A percentile compares a stretch with the other conserved stretches of the same genome.
Conservation (phyloP, 225 moss, liverwort and hornwort species). For the Polytrichum commune region DNA sequence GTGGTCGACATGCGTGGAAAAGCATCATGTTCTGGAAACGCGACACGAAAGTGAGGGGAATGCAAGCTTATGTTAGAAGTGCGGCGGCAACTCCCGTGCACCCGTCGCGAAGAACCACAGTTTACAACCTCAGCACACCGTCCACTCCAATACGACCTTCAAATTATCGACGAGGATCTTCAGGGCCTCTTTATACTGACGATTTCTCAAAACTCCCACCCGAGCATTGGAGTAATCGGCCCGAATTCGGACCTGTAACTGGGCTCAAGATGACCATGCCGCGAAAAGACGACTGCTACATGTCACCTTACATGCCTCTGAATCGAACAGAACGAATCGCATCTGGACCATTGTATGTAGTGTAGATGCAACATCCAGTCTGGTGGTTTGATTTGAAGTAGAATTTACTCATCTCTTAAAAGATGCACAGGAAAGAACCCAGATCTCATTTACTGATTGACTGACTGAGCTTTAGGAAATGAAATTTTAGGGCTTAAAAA, state of each 20-base stretch:
- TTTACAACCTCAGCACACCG: conserved; percentile 7
- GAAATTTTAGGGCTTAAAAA: too few relatives aligned
- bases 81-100: conserved; percentile 25
- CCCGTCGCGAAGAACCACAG: not conserved
- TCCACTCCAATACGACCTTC: not conserved
- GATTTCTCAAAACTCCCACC: conserved; percentile 16
- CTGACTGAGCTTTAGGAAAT: too few relatives aligned
- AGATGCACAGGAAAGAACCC: too few relatives aligned
- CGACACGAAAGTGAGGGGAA: not conserved
- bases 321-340: conserved; percentile 4
- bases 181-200: conserved; percentile 29
- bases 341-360: conserved; percentile 41
- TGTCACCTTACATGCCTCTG: conserved; percentile 37
- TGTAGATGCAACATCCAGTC: conserved; percentile 8
- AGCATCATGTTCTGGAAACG: conserved; percentile 53
- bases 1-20: conserved; percentile 49
- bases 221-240: not conserved
- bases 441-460: not conserved
- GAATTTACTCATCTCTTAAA: too few relatives aligned
- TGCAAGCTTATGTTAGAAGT: not conserved
- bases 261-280: conserved; percentile 10
- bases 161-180: too few relatives aligned
- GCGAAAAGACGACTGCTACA: conserved; percentile 19
- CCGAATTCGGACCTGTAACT: conserved; percentile 24
- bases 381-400: too few relatives aligned